A percentile compares a stretch with the other conserved stretches of the same genome.
phyloP scores from a whole-genome alignment of 768 basidiomycete genomes.

The Phaeotremella skinneri region DNA sequence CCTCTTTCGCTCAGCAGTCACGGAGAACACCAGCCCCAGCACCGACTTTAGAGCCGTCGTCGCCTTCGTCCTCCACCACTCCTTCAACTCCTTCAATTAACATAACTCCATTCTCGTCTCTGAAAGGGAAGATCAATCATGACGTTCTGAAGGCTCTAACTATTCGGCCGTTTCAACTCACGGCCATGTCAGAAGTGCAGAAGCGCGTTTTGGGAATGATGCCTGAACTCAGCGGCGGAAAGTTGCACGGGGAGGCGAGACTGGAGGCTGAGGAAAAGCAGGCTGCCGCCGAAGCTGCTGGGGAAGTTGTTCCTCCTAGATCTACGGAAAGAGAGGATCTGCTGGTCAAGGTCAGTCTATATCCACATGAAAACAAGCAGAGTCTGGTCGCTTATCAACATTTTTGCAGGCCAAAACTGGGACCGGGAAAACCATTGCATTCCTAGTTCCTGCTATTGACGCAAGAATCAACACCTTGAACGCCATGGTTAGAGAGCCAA shows the following conservation, averaged over 20 bases:
- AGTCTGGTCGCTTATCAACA: too few relatives aligned
- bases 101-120: slow-evolving; percentile 45
- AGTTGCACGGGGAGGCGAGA: slow-evolving; percentile 26
- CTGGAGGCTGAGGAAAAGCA: slow-evolving; percentile 27
- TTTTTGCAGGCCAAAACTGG: slow-evolving; percentile 66
- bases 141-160: slow-evolving; percentile 62
- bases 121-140: slow-evolving; percentile 50
- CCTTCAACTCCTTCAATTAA: slow-evolving; percentile 12
- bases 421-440: slow-evolving; percentile 84
- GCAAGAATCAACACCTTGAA: slow-evolving; percentile 65
- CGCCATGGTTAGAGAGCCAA: slow-evolving; percentile 54
- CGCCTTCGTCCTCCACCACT: not conserved
- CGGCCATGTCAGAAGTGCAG: slow-evolving; percentile 77
- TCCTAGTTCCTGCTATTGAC: slow-evolving; percentile 82
- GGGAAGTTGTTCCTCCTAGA: slow-evolving; percentile 6
- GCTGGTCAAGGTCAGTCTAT: slow-evolving; percentile 60
- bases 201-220: slow-evolving; percentile 69
- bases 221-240: slow-evolving; percentile 59
- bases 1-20: not conserved
- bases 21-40: not conserved
- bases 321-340: slow-evolving; percentile 58
- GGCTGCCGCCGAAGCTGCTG: slow-evolving; percentile 18
- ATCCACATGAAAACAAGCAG: too few relatives aligned
- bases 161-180: slow-evolving; percentile 64
- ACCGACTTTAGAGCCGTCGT: not conserved